Conservation (phyloP, 768 basidiomycete genomes). For the Trametopsis cervina region DNA sequence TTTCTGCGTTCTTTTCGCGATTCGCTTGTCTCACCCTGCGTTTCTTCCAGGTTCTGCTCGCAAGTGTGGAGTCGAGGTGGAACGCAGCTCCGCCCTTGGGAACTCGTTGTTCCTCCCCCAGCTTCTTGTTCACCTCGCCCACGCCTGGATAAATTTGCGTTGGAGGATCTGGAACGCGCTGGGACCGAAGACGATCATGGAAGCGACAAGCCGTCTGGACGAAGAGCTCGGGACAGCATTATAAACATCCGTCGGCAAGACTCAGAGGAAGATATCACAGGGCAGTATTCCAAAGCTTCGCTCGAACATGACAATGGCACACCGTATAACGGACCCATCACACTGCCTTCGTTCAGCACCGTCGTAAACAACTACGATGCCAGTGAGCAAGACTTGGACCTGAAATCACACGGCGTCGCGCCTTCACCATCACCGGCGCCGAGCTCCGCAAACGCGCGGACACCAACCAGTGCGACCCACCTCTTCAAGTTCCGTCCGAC, state of each 20-base stretch:
- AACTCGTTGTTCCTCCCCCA: conserved; percentile 18
- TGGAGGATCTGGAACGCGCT: neutral
- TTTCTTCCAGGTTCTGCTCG: conserved; percentile 26
- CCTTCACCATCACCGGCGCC: too few species aligned
- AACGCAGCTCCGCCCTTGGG: conserved; percentile 32
- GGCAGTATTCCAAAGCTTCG: neutral
- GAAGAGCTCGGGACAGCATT: neutral
- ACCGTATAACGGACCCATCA: neutral
- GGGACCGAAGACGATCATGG: neutral
- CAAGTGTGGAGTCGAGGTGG: conserved; percentile 28
- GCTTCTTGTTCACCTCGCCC: neutral
- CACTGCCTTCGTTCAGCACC: neutral
- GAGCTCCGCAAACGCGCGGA: too few species aligned
- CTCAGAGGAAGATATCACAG: neutral
- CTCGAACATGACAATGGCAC: neutral
- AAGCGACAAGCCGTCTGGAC: neutral
- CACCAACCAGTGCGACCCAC: too few species aligned
- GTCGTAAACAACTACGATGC: too few species aligned
- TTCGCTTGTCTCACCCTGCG: neutral
- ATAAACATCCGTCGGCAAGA: neutral
- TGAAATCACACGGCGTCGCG: too few species aligned
- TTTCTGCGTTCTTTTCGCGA: neutral
- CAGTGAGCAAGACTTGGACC: too few species aligned
- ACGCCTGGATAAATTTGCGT: neutral
- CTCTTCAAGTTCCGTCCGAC: too few species aligned